Conservation (phyloP, 768 basidiomycete species). For the Rhizopogon vesiculosus region DNA sequence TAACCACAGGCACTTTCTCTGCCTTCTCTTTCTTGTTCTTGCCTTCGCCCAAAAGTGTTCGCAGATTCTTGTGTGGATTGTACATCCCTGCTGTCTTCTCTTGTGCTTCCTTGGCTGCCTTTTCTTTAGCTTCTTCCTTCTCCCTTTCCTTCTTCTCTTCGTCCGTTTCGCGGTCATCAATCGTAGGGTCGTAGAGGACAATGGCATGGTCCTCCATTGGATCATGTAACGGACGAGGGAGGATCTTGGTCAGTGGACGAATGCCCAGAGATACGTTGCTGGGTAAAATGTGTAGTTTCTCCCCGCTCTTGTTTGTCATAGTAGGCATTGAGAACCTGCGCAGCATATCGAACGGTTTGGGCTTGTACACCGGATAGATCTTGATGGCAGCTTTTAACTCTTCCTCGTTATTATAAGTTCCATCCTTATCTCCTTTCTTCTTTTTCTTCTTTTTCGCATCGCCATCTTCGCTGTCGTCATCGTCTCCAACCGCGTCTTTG, state of each 20-base stretch:
- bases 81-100: slow-evolving; percentile 72
- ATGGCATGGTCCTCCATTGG: slow-evolving; percentile 98
- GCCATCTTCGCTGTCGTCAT: slow-evolving; percentile 54
- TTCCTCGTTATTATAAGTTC: slow-evolving; percentile 54
- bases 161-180: slow-evolving; percentile 88
- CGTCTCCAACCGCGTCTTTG: slow-evolving; percentile 61
- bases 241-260: slow-evolving; percentile 70
- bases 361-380: slow-evolving; percentile 75
- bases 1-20: slow-evolving; percentile 92
- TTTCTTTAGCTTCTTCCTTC: slow-evolving; percentile 66
- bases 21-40: slow-evolving; percentile 59
- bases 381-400: slow-evolving; percentile 58
- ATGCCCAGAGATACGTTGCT: slow-evolving; percentile 81
- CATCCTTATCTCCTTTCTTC: slow-evolving; percentile 55
- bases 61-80: slow-evolving; percentile 92
- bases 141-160: slow-evolving; percentile 74
- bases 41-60: slow-evolving; percentile 68
- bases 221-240: slow-evolving; percentile 92
- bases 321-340: slow-evolving; percentile 81
- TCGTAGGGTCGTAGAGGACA: slow-evolving; percentile 94
- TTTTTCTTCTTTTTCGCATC: slow-evolving; percentile 51
- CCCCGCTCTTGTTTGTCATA: slow-evolving; percentile 70
- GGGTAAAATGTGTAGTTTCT: slow-evolving; percentile 46
- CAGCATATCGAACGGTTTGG: slow-evolving; percentile 67
- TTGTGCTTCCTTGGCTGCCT: slow-evolving; percentile 55